phyloP scores from a whole-genome alignment of 148 eudicot species.

The Suaeda aralocaspica region DNA sequence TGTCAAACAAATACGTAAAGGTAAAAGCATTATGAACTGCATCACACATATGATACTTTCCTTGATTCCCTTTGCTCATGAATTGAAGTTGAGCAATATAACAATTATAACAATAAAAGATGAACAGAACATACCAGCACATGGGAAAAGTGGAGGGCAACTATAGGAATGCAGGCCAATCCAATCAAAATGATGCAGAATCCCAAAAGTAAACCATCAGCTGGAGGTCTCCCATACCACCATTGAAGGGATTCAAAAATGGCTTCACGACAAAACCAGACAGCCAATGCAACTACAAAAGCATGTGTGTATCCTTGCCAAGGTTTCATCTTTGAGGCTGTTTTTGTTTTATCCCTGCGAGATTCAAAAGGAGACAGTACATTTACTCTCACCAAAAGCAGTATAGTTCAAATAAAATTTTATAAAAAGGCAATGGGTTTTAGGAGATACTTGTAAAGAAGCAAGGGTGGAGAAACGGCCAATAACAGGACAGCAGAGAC shows the following conservation, averaged over 20 bases:
- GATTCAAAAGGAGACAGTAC: conserved; percentile 16
- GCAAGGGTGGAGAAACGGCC: conserved; percentile 91
- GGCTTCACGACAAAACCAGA: conserved; percentile 97
- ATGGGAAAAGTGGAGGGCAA: conserved; percentile 89
- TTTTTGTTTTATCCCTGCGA: conserved; percentile 76
- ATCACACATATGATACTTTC: conserved; percentile 1
- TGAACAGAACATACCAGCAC: conserved; percentile 53
- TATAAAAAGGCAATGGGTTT: conserved; percentile 18
- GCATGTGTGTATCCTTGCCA: conserved; percentile 94
- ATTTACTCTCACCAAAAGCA: conserved; percentile 16
- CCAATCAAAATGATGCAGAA: conserved; percentile 81
- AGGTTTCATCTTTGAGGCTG: conserved; percentile 89
- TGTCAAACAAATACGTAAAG: not conserved
- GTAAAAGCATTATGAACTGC: not conserved
- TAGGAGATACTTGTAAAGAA: conserved; percentile 72
- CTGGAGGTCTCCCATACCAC: conserved; percentile 94
- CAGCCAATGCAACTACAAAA: conserved; percentile 72
- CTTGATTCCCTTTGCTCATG: not conserved
- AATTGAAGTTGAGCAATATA: conserved; percentile 7
- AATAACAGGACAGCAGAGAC: conserved; percentile 76
- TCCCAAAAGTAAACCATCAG: conserved; percentile 92
- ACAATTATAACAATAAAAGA: not conserved
- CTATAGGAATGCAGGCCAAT: conserved; percentile 84
- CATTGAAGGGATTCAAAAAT: conserved; percentile 97
- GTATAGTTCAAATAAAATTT: conserved; percentile 5